Base-by-base conservation (phyloP, 352 stramenopile species). In the Phytophthora foliorum region DNA sequence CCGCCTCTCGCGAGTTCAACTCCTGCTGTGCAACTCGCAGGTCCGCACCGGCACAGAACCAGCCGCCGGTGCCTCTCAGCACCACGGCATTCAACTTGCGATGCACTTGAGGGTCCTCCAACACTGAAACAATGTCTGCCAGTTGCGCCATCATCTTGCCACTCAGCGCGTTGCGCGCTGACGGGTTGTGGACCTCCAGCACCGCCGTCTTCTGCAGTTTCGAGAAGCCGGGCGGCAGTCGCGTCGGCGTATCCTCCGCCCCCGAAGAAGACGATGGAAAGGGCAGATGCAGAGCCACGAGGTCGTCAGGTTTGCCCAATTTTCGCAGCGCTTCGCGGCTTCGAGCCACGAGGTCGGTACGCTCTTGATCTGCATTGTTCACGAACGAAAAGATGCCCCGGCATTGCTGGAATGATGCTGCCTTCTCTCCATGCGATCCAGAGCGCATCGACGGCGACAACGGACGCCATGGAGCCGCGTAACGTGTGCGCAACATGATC, bases 141-240 rank as follows among this genome's bases (percentile, higher is more conserved):
- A 97, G 79, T 54, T 97, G 72, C 7, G 87, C 86, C 89, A 97
- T 97, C 89, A 97, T 97, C 21, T 84, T 91, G 38, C 89, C 91
- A 52, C 82, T 94, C 31, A 97, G 69, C 14, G 89, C 85, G 45
- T 94, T 95, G 38, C 85, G 70, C 6, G 80, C 82, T 11, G 79
- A 71, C 31, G 84, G 80, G 60, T 91, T 95, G 67, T 89, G 74
- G 61, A 94, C 77, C 65, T 93, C 81, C 14, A 94, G 19, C 24
- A 91, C 64, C 5, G 83, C 83, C 27, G 75, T 89, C 46, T 84
- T 81, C 10, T 67, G 50, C 27, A 93, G 65, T 10, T 58, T 25
- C 6, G 57, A 44, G 11, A 73, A 48, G 1, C 60, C 71, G 0
- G 52, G 27, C 2, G 61, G 58, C 8, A 72, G 55, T 16, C 11